A percentile compares a stretch with the other conserved stretches of the same genome.
phyloP scores from a whole-genome alignment of 768 basidiomycete genomes.

The Boletus huronensis region DNA sequence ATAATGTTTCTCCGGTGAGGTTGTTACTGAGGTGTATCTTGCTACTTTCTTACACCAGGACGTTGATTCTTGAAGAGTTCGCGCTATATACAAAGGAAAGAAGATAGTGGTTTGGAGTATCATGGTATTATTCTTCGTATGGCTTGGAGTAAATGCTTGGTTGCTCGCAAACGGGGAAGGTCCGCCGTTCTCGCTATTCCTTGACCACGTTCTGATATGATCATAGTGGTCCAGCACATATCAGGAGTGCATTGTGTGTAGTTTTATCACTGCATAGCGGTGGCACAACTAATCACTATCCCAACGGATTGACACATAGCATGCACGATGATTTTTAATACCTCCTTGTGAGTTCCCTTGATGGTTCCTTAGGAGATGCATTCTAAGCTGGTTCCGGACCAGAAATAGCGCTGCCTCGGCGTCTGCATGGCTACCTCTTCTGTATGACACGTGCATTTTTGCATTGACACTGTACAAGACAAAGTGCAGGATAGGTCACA shows the following conservation, averaged over 20 bases:
- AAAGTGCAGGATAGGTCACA: slow-evolving; percentile 11
- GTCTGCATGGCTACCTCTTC: slow-evolving; percentile 40
- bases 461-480: slow-evolving; percentile 34
- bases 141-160: slow-evolving; percentile 51
- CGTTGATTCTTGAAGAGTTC: slow-evolving; percentile 7
- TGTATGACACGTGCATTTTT: slow-evolving; percentile 38
- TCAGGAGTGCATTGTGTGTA: slow-evolving; percentile 10
- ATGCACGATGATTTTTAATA: slow-evolving; percentile 39
- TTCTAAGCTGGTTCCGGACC: background rate
- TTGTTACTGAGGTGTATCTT: background rate
- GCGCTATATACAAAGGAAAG: slow-evolving; percentile 14
- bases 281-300: slow-evolving; percentile 28
- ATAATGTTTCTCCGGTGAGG: slow-evolving; percentile 46
- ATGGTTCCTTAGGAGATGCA: background rate
- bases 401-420: slow-evolving; percentile 30
- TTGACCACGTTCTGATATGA: background rate
- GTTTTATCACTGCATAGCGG: slow-evolving; percentile 8
- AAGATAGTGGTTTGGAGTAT: slow-evolving; percentile 9
- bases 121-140: slow-evolving; percentile 36
- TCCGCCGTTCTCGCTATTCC: slow-evolving; percentile 28
- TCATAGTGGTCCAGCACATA: slow-evolving; percentile 12
- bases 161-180: slow-evolving; percentile 49
- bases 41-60: background rate
- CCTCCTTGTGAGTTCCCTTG: slow-evolving; percentile 17
- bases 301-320: slow-evolving; percentile 23